Evolutionary conservation across 2,329 filamentous ascomycete species (phyloP).

Genomic region (Cladosporium sp.): DNA sequence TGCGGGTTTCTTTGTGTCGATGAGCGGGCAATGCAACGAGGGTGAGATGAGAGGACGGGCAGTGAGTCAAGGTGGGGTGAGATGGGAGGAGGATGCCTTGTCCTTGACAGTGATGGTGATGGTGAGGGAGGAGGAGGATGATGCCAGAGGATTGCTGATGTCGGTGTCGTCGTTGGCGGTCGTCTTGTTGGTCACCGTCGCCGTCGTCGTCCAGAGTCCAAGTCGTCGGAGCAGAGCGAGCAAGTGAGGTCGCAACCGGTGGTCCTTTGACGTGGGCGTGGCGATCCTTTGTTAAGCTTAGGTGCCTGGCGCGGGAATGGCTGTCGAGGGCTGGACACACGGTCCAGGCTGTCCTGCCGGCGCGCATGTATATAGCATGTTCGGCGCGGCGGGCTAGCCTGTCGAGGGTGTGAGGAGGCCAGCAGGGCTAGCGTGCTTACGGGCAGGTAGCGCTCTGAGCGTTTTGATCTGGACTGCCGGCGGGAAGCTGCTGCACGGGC

Average conservation of each 20-base stretch:
- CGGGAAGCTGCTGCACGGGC: slow-evolving; percentile 18
- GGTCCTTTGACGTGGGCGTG: slow-evolving; percentile 34
- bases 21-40: slow-evolving; percentile 15
- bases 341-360: slow-evolving; percentile 30
- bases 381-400: slow-evolving; percentile 11
- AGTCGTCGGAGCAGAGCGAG: background rate
- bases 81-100: background rate
- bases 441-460: slow-evolving; percentile 22
- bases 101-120: background rate
- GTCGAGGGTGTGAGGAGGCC: slow-evolving; percentile 4
- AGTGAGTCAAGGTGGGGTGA: slow-evolving; percentile 1
- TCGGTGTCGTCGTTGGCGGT: background rate
- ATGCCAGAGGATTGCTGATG: background rate
- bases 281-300: slow-evolving; percentile 51
- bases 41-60: slow-evolving; percentile 1
- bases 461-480: slow-evolving; percentile 26
- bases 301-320: slow-evolving; percentile 44
- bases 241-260: slow-evolving; percentile 21
- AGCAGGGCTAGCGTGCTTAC: slow-evolving; percentile 22
- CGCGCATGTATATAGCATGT: slow-evolving; percentile 21
- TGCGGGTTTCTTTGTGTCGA: slow-evolving; percentile 31
- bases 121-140: background rate
- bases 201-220: no score
- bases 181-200: background rate
- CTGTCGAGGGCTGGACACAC: slow-evolving; percentile 44